These are phyloP conservation scores for Trifolium dubium DNA, from an alignment of 306 rosid species.

Conservation along the genomic window DNA sequence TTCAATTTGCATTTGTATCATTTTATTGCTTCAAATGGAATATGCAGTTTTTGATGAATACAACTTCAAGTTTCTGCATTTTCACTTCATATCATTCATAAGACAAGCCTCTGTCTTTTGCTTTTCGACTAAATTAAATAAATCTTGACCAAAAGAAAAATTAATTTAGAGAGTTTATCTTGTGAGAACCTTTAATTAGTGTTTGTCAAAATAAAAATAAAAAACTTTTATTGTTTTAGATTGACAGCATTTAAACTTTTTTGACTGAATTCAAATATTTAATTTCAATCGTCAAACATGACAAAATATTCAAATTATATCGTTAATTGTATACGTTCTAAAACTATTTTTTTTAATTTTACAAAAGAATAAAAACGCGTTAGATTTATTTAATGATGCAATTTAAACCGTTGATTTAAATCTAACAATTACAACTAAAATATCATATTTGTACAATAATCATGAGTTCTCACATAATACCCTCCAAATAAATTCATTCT, in stretches of 20 bases:
- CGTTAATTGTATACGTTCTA: background rate
- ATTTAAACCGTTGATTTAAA: background rate
- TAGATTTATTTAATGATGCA: background rate
- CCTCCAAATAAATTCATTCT: background rate
- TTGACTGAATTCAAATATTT: background rate
- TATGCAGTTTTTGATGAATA: background rate
- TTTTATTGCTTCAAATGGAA: constrained; percentile 15
- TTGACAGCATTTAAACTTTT: background rate
- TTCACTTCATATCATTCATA: constrained; percentile 29
- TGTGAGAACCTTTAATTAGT: background rate
- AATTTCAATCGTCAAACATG: background rate
- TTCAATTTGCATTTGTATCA: constrained; percentile 25
- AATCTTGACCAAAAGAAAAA: background rate
- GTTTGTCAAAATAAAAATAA: too few species aligned
- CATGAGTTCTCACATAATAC: background rate
- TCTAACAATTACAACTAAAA: background rate
- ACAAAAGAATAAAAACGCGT: background rate
- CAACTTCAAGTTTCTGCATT: constrained; percentile 28
- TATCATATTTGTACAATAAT: background rate
- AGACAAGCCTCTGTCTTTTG: background rate
- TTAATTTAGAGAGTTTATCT: background rate
- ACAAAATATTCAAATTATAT: background rate
- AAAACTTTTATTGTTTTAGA: background rate
- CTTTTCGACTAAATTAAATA: background rate
- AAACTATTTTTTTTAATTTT: too few species aligned